Evolutionary conservation across 2,329 filamentous ascomycete genomes (phyloP).

Genomic region (Raffaelea albimanens): DNA sequence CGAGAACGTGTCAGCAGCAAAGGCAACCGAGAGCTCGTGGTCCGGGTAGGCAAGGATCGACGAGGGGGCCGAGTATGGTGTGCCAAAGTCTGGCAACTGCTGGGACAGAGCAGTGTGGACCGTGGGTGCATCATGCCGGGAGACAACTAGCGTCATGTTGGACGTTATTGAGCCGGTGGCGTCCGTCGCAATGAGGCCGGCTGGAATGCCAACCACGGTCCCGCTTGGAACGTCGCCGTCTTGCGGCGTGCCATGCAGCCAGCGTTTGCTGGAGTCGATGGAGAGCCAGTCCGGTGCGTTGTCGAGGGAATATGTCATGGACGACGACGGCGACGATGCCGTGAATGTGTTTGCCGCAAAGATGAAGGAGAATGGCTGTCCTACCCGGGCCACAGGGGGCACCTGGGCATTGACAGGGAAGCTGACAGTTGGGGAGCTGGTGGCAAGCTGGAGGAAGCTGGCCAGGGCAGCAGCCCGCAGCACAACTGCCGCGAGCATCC

Average conservation of each 20-base stretch:
- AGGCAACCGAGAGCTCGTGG: conserved; percentile 41
- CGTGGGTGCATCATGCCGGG: conserved; percentile 42
- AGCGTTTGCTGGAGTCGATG: conserved; percentile 54
- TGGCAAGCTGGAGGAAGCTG: conserved; percentile 8
- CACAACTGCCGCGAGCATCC: not conserved
- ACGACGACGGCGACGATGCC: conserved; percentile 28
- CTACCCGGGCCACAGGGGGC: conserved; percentile 65
- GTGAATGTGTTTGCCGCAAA: conserved; percentile 69
- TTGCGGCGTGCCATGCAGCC: conserved; percentile 61
- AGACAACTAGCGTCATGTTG: conserved; percentile 63
- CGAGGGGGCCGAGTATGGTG: conserved; percentile 45
- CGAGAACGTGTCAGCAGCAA: conserved; percentile 54
- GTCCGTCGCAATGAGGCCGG: conserved; percentile 64
- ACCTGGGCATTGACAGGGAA: conserved; percentile 82
- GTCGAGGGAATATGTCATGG: conserved; percentile 57
- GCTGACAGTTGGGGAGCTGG: conserved; percentile 31
- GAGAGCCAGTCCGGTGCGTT: conserved; percentile 65
- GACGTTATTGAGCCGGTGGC: conserved; percentile 51
- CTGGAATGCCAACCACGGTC: conserved; percentile 43
- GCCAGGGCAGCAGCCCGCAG: conserved; percentile 7
- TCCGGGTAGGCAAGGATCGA: conserved; percentile 48
- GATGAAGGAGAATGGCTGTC: conserved; percentile 57
- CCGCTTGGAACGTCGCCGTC: conserved; percentile 35
- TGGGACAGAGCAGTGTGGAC: conserved; percentile 46
- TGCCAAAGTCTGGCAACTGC: conserved; percentile 49